Base-by-base conservation (phyloP, 208 protist species). In the Kentomonas sorsogonicus region DNA sequence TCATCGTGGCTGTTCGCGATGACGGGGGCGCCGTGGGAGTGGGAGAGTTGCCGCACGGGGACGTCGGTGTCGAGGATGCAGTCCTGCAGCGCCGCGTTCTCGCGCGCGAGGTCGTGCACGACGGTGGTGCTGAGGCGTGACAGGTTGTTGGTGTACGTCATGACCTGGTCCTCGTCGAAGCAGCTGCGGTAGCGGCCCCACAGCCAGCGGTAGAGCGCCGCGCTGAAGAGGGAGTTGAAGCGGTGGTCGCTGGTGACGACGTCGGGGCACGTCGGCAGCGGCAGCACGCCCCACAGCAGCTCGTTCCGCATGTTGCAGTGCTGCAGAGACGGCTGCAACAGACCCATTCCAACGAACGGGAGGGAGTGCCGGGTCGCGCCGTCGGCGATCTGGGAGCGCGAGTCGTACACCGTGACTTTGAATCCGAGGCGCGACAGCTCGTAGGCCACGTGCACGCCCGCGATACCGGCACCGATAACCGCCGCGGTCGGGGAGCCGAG, bases 381-480 rank as follows among this genome's bases (percentile, higher is more conserved):
- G 3, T 54, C 67, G n/a, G 67, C 84, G 31, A 84, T 60, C 3
- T 51, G 43, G 39, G 22, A 18, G 20, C 53, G 51, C 0, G 82
- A 64, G 36, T 94, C 88, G 59, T 91, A 92, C 10, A 94, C 82
- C 0, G 79, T 91, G 18, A 94, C 88, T 5, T 78, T 54, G 44
- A 94, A 94, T 13, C 88, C 88, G 6, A 92, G 45, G 25, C 79
- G 67, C 10, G 77, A 84, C 20, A 94, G 71, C 63, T 94, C 88
- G 56, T 94, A 89, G 7, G 88, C 88, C 0, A 80, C 77, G 63
- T 94, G 88, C 13, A 94, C 84, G 18, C 88, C 88, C 0, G 83
- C 80, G 33, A 94, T 79, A 20, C 88, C 88, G 25, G 77, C 84
- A 18, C 88, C 84, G 45, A 94, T 72, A 31, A 94, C 88, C 10